Percentiles rank a stretch among this genome's conserved stretches.
These are phyloP conservation scores for Exophiala oligosperma DNA, from an alignment of 2,329 filamentous ascomycete species.

Conservation along the genomic window DNA sequence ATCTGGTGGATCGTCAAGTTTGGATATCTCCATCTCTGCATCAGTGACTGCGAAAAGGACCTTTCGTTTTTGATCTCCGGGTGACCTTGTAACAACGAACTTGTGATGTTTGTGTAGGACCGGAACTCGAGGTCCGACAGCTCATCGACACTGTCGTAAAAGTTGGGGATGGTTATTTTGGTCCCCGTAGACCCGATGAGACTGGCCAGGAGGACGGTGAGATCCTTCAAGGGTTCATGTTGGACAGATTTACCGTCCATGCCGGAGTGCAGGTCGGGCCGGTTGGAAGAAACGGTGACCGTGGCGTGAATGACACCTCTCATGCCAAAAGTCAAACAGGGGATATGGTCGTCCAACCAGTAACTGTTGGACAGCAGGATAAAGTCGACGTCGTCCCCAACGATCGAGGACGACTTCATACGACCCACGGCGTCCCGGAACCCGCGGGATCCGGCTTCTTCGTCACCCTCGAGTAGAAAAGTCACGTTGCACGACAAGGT, in stretches of 20 bases:
- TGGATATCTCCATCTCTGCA: conserved; percentile 93
- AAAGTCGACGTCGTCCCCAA: conserved; percentile 73
- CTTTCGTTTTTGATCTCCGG: conserved; percentile 64
- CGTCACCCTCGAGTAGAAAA: conserved; percentile 94
- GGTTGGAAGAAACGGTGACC: conserved; percentile 78
- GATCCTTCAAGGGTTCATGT: conserved; percentile 87
- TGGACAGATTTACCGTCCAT: conserved; percentile 89
- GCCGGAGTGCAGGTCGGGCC: conserved; percentile 89
- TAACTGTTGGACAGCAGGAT: conserved; percentile 96
- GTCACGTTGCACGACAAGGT: conserved; percentile 82
- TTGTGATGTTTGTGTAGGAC: conserved; percentile 80
- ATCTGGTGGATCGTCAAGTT: conserved; percentile 93
- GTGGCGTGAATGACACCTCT: conserved; percentile 93
- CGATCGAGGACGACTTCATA: conserved; percentile 80
- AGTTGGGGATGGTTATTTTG: conserved; percentile 78
- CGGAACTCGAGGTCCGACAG: conserved; percentile 73
- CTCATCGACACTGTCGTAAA: conserved; percentile 81
- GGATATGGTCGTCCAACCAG: conserved; percentile 95
- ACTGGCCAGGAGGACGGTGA: conserved; percentile 78
- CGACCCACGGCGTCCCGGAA: conserved; percentile 80
- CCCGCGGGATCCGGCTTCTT: conserved; percentile 89
- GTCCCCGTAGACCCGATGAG: conserved; percentile 76
- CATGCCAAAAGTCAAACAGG: conserved; percentile 91
- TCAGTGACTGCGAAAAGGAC: conserved; percentile 77
- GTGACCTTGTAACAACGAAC: conserved; percentile 71